These are phyloP conservation scores for Calonectria henricotiae DNA, from an alignment of 2,329 filamentous ascomycete genomes.

Conservation along the genomic window DNA sequence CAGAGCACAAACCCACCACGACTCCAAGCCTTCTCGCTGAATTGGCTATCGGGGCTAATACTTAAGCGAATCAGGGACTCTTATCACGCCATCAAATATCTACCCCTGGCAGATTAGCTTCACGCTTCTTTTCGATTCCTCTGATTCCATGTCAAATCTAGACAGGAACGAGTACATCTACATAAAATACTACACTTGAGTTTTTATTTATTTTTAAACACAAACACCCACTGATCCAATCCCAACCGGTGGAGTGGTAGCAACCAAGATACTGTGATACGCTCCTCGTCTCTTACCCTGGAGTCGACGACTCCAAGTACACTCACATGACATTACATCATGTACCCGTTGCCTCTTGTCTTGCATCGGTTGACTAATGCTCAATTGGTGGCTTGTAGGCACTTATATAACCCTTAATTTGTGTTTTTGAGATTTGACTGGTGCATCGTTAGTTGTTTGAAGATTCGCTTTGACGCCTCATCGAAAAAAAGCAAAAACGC, in stretches of 20 bases:
- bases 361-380: too few species aligned
- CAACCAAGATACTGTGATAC: neutral
- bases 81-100: conserved; percentile 28
- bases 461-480: too few species aligned
- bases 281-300: neutral
- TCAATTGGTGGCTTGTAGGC: too few species aligned
- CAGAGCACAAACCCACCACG: neutral
- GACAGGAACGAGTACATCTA: too few species aligned
- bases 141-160: neutral
- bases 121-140: conserved; percentile 6
- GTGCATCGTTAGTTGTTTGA: too few species aligned
- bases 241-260: neutral
- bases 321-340: neutral
- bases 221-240: neutral
- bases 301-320: neutral
- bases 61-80: conserved; percentile 10
- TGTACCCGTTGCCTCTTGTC: too few species aligned
- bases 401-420: too few species aligned
- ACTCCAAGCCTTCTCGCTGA: neutral
- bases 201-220: too few species aligned
- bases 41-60: neutral
- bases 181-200: too few species aligned
- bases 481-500: too few species aligned
- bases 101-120: conserved; percentile 17
- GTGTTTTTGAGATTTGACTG: too few species aligned